Evolutionary conservation across 1,284 basidiomycete genomes (phyloP).

Genomic region (Ustilago loliicola): DNA sequence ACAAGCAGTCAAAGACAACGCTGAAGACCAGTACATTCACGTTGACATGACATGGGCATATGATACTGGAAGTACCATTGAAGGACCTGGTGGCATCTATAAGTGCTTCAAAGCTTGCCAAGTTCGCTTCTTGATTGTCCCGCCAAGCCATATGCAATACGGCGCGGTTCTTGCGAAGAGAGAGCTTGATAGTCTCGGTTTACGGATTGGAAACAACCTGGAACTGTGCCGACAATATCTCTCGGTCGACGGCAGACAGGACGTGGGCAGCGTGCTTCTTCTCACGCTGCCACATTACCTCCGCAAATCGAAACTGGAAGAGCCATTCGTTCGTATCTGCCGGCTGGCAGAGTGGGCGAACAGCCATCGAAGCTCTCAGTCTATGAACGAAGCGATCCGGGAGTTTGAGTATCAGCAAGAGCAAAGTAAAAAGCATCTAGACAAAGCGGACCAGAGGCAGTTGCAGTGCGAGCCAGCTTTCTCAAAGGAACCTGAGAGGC

Average conservation of each 20-base stretch:
- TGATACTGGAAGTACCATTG: neutral
- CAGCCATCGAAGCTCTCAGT: neutral
- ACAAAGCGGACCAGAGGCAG: too few relatives aligned
- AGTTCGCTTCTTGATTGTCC: slow-evolving; percentile 12
- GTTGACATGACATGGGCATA: slow-evolving; percentile 12
- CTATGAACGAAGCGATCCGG: neutral
- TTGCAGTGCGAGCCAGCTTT: too few relatives aligned
- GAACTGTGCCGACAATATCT: neutral
- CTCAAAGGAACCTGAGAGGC: too few relatives aligned
- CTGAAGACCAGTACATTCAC: slow-evolving; percentile 1
- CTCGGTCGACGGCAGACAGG: neutral
- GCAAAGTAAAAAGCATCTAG: too few relatives aligned
- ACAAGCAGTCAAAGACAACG: neutral
- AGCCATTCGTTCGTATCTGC: slow-evolving; percentile 15
- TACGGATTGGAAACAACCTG: neutral
- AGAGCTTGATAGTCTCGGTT: neutral
- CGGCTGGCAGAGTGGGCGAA: slow-evolving; percentile 2
- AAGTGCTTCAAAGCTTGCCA: slow-evolving; percentile 2
- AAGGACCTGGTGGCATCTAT: neutral
- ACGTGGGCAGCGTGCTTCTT: neutral
- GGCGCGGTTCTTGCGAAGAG: slow-evolving; percentile 12
- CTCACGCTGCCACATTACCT: neutral
- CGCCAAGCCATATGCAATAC: slow-evolving; percentile 1
- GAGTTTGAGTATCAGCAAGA: neutral
- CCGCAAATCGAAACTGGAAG: neutral